Evolutionary conservation across 2,329 filamentous ascomycete species (phyloP).

Genomic region (Alternaria gansuensis): DNA sequence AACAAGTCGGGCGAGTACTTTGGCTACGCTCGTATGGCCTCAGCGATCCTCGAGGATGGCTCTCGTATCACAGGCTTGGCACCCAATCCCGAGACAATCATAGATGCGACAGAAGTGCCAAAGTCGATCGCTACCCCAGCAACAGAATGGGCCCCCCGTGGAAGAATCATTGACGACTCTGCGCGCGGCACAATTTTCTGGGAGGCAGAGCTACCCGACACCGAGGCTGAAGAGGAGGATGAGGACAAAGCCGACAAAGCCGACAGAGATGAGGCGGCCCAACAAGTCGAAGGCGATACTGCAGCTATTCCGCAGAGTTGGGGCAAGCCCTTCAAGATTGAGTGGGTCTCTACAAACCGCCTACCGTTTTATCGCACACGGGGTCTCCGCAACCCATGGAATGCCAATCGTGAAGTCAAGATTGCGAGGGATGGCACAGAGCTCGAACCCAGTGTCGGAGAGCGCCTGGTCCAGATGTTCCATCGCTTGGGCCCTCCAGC

Average conservation of each 20-base stretch:
- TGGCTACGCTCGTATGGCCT: conserved; percentile 90
- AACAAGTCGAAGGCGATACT: conserved; percentile 49
- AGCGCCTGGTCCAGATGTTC: conserved; percentile 80
- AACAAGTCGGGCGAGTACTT: conserved; percentile 99
- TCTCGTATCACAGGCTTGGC: conserved; percentile 58
- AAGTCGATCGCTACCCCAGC: conserved; percentile 82
- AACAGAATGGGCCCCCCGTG: conserved; percentile 79
- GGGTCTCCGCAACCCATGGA: conserved; percentile 91
- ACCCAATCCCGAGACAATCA: conserved; percentile 66
- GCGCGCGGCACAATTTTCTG: conserved; percentile 96
- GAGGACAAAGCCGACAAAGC: conserved; percentile 59
- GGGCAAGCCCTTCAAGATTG: conserved; percentile 89
- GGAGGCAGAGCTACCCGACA: conserved; percentile 77
- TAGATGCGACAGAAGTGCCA: conserved; percentile 71
- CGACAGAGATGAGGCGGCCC: conserved; percentile 42
- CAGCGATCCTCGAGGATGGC: conserved; percentile 80
- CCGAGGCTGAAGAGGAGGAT: conserved; percentile 55
- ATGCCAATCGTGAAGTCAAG: conserved; percentile 93
- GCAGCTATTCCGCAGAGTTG: conserved; percentile 68
- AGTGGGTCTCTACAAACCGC: conserved; percentile 85
- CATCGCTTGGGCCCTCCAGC: conserved; percentile 53
- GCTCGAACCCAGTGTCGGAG: conserved; percentile 82
- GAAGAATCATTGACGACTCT: conserved; percentile 90
- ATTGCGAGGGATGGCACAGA: conserved; percentile 95
- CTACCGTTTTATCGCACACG: conserved; percentile 90